Evolutionary conservation across 345 rosid genomes (phyloP), one percentile per base, ranked within the genome.

Genomic region (Melaleuca alternifolia): DNA sequence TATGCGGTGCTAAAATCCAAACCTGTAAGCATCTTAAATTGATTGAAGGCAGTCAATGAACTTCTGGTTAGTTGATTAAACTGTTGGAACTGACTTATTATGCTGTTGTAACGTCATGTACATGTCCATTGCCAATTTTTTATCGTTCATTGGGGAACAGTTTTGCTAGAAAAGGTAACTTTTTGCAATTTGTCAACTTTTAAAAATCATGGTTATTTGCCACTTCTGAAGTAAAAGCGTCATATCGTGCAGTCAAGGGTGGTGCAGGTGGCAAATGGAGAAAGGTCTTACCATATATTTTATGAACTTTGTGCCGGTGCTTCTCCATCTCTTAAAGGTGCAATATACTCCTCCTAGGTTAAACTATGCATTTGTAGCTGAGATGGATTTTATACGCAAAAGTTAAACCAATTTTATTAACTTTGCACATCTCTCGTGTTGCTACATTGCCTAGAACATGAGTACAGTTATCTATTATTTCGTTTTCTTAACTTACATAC

Each of bases 301-400:
- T 97, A 97, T 90, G 96, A 95, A 91, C 92, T 97, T 48, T 97
- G 99, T 93, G 97, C 96, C 84, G 99, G 99, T 84, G 99, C 98
- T 93, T 93, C 99, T 33, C 90, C 94, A 59, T 85, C 77, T 89
- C 95, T 97, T 62, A 96, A 92, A 95, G 99, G 99, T 97, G 59
- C 33, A 56, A 83, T 11, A 53, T 53, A 21, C 85, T 83, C 28
- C 50, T 28, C 5, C 85, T 28, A 33, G 37, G 44, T 11, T 83
- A 18, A 53, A 51, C 92, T 57, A 51, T 65, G 83, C 88, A 84
- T 84, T 87, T 26, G 6, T 10, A 41, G 41, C 82, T 61, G n/a
- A 57, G 61, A 44, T 71, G 44, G 81, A 37, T 71, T 59, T 71
- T 33, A 71, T 71, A 24, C 48, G 10, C 48, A 24, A 71, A 71